These are phyloP conservation scores for Raphidocelis subcapitata DNA, from an alignment of 139 green algal species.

Conservation along the genomic window DNA sequence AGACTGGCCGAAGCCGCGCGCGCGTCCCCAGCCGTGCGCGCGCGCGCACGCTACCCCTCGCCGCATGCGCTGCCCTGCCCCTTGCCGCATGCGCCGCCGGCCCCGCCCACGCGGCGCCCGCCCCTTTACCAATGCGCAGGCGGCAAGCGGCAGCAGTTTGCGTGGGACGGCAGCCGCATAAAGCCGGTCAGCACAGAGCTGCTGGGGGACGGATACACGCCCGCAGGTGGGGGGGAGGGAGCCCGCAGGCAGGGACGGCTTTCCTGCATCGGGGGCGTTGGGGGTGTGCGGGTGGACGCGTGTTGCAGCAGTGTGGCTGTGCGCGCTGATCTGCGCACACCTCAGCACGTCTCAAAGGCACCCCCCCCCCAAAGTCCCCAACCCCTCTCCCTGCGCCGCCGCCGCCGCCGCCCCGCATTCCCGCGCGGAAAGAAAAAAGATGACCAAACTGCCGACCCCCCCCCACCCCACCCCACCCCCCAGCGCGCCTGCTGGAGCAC, in stretches of 20 bases:
- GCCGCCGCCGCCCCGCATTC: not conserved
- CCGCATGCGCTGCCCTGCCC: not conserved
- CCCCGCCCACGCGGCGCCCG: not conserved
- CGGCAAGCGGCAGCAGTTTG: constrained; percentile 39
- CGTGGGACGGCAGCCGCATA: constrained; percentile 51
- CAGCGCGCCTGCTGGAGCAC: constrained; percentile 41
- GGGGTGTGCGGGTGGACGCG: not conserved
- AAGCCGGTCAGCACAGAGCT: constrained; percentile 36
- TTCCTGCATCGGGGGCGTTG: not conserved
- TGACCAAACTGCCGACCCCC: not conserved
- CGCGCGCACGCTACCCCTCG: not conserved
- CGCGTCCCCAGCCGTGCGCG: not conserved
- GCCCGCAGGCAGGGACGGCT: not conserved
- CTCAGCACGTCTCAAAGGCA: not conserved
- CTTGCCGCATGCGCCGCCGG: not conserved
- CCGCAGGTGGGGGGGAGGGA: constrained; percentile 5
- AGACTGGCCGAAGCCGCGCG: not conserved
- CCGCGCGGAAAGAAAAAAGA: not conserved
- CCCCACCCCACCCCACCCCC: not conserved
- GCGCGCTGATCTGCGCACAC: not conserved
- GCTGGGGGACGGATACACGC: constrained; percentile 26
- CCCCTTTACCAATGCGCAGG: constrained; percentile 6
- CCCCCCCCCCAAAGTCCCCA: not conserved
- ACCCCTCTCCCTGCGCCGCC: too few species aligned
- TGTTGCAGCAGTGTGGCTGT: not conserved